Conservation (phyloP, 495 filamentous ascomycete genomes). For the Lophium mytilinum region DNA sequence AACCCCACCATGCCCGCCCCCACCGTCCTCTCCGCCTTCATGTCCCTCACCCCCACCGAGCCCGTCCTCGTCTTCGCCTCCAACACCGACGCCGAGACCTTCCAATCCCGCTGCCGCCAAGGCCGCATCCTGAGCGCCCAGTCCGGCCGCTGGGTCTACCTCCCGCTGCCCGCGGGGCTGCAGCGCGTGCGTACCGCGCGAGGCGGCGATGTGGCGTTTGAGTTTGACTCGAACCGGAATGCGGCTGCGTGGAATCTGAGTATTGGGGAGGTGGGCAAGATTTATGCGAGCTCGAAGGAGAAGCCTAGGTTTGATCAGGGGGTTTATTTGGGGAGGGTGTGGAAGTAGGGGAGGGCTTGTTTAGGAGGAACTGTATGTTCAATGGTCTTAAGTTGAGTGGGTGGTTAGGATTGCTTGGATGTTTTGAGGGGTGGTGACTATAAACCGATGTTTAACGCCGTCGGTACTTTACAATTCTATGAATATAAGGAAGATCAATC, state of each 20-base stretch:
- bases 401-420: too few species aligned
- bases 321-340: conserved; percentile 12
- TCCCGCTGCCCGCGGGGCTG: conserved; percentile 13
- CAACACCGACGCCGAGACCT: conserved; percentile 3
- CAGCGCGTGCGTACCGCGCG: conserved; percentile 4
- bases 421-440: too few species aligned
- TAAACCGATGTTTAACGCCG: too few species aligned
- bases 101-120: conserved; percentile 11
- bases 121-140: conserved; percentile 11
- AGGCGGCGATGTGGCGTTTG: conserved; percentile 9
- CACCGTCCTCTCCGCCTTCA: conserved; percentile 4
- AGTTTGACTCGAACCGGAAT: conserved; percentile 10
- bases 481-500: too few species aligned
- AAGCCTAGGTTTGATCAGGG: conserved; percentile 4
- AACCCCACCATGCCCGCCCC: neutral
- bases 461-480: too few species aligned
- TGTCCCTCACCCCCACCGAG: neutral
- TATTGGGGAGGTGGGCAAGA: conserved; percentile 8
- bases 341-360: neutral
- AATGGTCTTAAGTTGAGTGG: too few species aligned
- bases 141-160: conserved; percentile 4
- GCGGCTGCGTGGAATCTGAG: conserved; percentile 6
- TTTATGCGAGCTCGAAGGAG: conserved; percentile 5
- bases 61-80: neutral
- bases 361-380: neutral